A percentile compares a stretch with the other conserved stretches of the same genome.
Evolutionary conservation across 352 stramenopile species (phyloP).

Genomic region (Phytophthora gonapodyides): DNA sequence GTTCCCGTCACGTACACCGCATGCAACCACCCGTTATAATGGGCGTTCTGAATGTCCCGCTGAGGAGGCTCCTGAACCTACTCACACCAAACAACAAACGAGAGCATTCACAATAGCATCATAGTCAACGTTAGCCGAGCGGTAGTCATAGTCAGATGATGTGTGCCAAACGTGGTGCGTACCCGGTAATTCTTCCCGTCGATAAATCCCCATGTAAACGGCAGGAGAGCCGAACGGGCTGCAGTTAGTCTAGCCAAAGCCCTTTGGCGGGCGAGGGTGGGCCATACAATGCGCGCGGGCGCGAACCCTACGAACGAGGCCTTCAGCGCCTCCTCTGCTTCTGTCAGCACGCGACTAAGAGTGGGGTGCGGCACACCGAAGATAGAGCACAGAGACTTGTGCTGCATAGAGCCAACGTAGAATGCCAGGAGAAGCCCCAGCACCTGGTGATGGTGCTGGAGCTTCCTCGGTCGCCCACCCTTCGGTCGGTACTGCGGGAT

Average conservation of each 20-base stretch:
- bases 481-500: neutral
- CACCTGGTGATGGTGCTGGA: conserved; percentile 13
- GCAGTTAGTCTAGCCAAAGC: too few relatives aligned
- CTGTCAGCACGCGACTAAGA: neutral
- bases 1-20: conserved; percentile 22
- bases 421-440: conserved; percentile 18
- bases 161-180: too few relatives aligned
- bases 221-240: too few relatives aligned
- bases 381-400: conserved; percentile 11
- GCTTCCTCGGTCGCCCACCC: conserved; percentile 8
- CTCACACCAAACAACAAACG: too few relatives aligned
- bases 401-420: conserved; percentile 19
- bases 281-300: too few relatives aligned
- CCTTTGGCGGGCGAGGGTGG: too few relatives aligned
- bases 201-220: too few relatives aligned
- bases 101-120: too few relatives aligned
- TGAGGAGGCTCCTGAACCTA: neutral
- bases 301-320: neutral
- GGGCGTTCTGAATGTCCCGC: conserved; percentile 15
- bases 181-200: too few relatives aligned
- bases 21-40: conserved; percentile 29
- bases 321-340: neutral
- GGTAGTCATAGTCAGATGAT: too few relatives aligned
- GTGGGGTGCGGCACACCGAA: conserved; percentile 13
- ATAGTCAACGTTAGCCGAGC: too few relatives aligned